These are phyloP conservation scores for Colletotrichum sojae DNA, from an alignment of 2,329 filamentous ascomycete genomes.

Conservation along the genomic window DNA sequence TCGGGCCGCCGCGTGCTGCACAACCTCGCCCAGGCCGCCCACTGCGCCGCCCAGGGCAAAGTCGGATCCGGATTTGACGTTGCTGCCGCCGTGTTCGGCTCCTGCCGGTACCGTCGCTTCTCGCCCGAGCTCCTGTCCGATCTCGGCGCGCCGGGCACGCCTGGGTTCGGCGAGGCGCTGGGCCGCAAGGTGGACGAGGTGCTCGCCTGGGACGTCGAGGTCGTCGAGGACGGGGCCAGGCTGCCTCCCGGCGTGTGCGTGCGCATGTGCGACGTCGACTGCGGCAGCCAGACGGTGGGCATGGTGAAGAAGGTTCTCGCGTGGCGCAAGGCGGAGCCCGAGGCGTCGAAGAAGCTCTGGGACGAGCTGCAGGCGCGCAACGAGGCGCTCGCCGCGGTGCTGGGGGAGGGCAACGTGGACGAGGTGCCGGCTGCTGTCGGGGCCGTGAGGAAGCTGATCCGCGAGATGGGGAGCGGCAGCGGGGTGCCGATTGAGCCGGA, in stretches of 20 bases:
- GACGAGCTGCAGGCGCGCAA: conserved; percentile 81
- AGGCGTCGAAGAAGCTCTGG: conserved; percentile 81
- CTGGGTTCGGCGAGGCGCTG: conserved; percentile 77
- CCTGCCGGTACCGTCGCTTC: conserved; percentile 93
- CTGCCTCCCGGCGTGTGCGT: conserved; percentile 82
- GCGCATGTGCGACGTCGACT: conserved; percentile 96
- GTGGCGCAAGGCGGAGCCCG: conserved; percentile 79
- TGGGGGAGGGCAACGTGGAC: conserved; percentile 65
- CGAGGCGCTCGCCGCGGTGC: conserved; percentile 75
- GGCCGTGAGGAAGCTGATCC: conserved; percentile 73
- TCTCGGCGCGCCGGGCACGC: conserved; percentile 76
- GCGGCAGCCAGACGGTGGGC: conserved; percentile 90
- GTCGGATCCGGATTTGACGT: conserved; percentile 97
- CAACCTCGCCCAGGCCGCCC: conserved; percentile 93
- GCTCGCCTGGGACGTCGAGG: conserved; percentile 83
- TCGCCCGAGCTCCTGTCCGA: conserved; percentile 80
- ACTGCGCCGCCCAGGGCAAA: conserved; percentile 95
- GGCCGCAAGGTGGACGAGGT: conserved; percentile 75
- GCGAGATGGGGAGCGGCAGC: conserved; percentile 81
- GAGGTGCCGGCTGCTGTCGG: conserved; percentile 63
- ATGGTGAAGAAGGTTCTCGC: conserved; percentile 95
- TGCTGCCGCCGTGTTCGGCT: conserved; percentile 91
- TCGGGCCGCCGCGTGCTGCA: conserved; percentile 77
- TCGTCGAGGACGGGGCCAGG: conserved; percentile 77
- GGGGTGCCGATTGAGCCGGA: conserved; percentile 90